phyloP scores from a whole-genome alignment of 495 filamentous ascomycete species.

The Aspergillus heteromorphus region DNA sequence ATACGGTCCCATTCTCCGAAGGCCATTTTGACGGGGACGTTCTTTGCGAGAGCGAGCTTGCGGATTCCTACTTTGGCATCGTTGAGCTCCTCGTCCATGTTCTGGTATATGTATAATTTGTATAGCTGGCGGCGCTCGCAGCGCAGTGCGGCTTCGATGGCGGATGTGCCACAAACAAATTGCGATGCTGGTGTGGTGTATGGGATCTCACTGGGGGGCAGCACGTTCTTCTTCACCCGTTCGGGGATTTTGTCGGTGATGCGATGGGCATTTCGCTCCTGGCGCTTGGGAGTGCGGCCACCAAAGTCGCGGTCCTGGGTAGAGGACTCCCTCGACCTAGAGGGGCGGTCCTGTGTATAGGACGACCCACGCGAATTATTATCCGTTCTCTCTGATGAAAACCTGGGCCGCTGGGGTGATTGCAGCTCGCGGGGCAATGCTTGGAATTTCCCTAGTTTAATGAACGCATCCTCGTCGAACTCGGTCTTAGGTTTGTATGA shows the following conservation, averaged over 20 bases:
- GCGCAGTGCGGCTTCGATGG: slow-evolving; percentile 76
- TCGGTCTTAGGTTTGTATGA: neutral
- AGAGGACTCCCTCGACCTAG: too few species aligned
- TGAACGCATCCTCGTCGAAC: slow-evolving; percentile 33
- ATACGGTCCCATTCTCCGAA: slow-evolving; percentile 53
- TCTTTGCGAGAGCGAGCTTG: slow-evolving; percentile 52
- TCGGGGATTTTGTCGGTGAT: slow-evolving; percentile 30
- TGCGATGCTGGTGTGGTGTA: slow-evolving; percentile 84
- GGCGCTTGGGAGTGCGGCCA: too few species aligned
- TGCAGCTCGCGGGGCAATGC: slow-evolving; percentile 22
- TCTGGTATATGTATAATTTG: slow-evolving; percentile 71
- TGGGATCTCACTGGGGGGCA: slow-evolving; percentile 55
- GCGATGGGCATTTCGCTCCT: slow-evolving; percentile 13
- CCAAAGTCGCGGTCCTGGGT: too few species aligned
- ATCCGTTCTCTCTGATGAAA: neutral
- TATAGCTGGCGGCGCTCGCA: slow-evolving; percentile 67
- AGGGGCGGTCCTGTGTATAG: too few species aligned
- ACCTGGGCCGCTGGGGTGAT: too few species aligned
- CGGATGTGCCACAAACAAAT: slow-evolving; percentile 80
- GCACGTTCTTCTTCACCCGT: slow-evolving; percentile 35
- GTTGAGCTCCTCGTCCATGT: slow-evolving; percentile 34
- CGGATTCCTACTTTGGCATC: slow-evolving; percentile 42
- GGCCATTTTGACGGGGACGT: slow-evolving; percentile 50
- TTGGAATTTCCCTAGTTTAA: slow-evolving; percentile 31
- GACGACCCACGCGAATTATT: neutral